Evolutionary conservation across 2,329 filamentous ascomycete genomes (phyloP).

Genomic region (Curvularia verruculosa): DNA sequence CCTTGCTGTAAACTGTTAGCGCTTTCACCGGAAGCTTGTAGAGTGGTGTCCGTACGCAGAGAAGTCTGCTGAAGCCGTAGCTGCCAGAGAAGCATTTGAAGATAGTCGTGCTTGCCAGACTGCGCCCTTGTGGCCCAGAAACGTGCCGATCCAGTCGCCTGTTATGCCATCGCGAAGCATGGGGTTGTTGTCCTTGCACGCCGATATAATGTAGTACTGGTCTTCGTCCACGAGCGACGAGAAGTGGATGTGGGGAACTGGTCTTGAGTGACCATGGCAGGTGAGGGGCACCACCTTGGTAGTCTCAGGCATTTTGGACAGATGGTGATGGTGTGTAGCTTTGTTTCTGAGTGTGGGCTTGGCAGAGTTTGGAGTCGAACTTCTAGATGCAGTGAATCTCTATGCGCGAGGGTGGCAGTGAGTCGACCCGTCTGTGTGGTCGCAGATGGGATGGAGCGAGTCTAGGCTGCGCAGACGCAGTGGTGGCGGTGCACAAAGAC

Average conservation of each 20-base stretch:
- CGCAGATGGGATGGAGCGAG: conserved; percentile 12
- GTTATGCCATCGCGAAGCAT: conserved; percentile 97
- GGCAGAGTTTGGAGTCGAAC: not conserved
- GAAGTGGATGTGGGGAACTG: conserved; percentile 89
- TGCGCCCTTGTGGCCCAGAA: conserved; percentile 96
- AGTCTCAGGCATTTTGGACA: conserved; percentile 46
- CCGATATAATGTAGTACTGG: conserved; percentile 89
- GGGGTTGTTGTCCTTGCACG: conserved; percentile 96
- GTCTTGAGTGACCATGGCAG: conserved; percentile 91
- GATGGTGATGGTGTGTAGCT: conserved; percentile 4
- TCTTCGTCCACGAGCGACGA: conserved; percentile 82
- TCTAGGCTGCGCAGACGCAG: conserved; percentile 1
- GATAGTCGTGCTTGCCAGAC: conserved; percentile 96
- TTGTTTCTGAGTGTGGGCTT: not conserved
- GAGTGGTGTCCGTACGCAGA: conserved; percentile 69
- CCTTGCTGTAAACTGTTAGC: conserved; percentile 67
- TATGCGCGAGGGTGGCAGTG: conserved; percentile 12
- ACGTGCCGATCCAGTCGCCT: conserved; percentile 82
- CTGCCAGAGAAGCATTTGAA: conserved; percentile 83
- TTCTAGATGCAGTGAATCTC: conserved; percentile 20
- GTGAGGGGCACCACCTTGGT: conserved; percentile 81
- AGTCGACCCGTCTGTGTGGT: conserved; percentile 9
- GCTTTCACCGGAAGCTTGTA: not conserved
- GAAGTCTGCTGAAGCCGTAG: conserved; percentile 95
- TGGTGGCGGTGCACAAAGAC: conserved; percentile 8